Evolutionary conservation across 1,284 basidiomycete species (phyloP).

Genomic region (Chalciporus sp.): DNA sequence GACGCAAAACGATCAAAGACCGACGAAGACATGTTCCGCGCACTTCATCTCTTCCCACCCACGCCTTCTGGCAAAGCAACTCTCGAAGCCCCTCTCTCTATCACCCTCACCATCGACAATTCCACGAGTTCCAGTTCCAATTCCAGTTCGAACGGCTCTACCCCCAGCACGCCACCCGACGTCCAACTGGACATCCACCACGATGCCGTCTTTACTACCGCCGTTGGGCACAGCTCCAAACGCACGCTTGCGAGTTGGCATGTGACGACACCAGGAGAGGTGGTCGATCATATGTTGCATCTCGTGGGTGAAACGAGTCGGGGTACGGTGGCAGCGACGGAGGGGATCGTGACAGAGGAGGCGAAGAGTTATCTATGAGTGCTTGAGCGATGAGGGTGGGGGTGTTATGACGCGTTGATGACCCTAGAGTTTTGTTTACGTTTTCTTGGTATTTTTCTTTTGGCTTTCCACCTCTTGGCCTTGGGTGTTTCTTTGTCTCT

Average conservation of each 20-base stretch:
- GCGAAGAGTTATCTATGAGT: slow-evolving; percentile 25
- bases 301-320: slow-evolving; percentile 39
- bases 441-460: not conserved
- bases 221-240: slow-evolving; percentile 85
- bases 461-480: not conserved
- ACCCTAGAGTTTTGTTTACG: not conserved
- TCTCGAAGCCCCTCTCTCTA: slow-evolving; percentile 75
- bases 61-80: slow-evolving; percentile 40
- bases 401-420: not conserved
- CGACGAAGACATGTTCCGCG: slow-evolving; percentile 97
- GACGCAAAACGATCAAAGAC: slow-evolving; percentile 52
- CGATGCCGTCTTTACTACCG: slow-evolving; percentile 84
- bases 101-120: slow-evolving; percentile 58
- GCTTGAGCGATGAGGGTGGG: no score
- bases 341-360: slow-evolving; percentile 1
- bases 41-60: slow-evolving; percentile 69
- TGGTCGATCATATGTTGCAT: slow-evolving; percentile 70
- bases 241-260: slow-evolving; percentile 89
- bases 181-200: slow-evolving; percentile 67
- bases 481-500: no score
- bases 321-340: not conserved
- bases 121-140: no score
- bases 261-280: slow-evolving; percentile 77
- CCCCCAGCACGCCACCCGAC: slow-evolving; percentile 39
- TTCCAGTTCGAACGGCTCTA: no score